Base-by-base conservation (phyloP, 1,284 basidiomycete genomes). In the Ceratobasidium sp. region DNA sequence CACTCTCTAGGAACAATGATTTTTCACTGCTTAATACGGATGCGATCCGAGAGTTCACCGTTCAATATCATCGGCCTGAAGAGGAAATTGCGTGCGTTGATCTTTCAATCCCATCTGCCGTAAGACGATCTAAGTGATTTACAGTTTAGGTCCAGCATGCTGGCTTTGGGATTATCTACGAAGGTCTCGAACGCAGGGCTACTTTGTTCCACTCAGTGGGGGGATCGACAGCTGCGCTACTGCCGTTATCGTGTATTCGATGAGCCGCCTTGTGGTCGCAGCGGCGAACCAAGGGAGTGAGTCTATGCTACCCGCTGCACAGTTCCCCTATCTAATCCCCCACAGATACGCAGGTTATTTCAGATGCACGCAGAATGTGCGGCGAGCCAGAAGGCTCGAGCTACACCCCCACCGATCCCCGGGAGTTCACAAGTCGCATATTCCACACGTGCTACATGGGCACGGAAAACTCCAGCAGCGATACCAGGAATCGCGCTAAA, bases 361-460 rank as follows among this genome's bases (percentile, higher is more conserved):
- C 85, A 0, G 97, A 99, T 79, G 96, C 96, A 0, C 86, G 95
- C 28, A 87, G 96, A 41, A 97, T 99, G 76, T 88, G 86, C 0
- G 94, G 95, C 21, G 94, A 96, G 78, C 85, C 90, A 0, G 88
- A 90, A 60, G 88, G 87, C 75, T 96, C 93, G 3, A 81, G 80
- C 0, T 99, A 98, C 80, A 79, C 93, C 28, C 97, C 97, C 0
- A 85, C 86, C 0, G 93, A 97, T 78, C 88, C 96, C 0, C 87
- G 86, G 72, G 97, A 98, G 78, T 94, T 98, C 76, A 89, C 89
- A 57, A 85, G 84, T 72, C 86, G 94, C 36, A 89, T 98, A 73
- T 98, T 99, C 84, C 95, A 98, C 79, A 98, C 97, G 0, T 98
- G 95, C 82, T 99, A 98, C 82, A 99, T 99, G 97, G 97, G 97